These are phyloP conservation scores for Ilex aquifolium DNA, from an alignment of 257 asterid genomes.

Conservation along the genomic window DNA sequence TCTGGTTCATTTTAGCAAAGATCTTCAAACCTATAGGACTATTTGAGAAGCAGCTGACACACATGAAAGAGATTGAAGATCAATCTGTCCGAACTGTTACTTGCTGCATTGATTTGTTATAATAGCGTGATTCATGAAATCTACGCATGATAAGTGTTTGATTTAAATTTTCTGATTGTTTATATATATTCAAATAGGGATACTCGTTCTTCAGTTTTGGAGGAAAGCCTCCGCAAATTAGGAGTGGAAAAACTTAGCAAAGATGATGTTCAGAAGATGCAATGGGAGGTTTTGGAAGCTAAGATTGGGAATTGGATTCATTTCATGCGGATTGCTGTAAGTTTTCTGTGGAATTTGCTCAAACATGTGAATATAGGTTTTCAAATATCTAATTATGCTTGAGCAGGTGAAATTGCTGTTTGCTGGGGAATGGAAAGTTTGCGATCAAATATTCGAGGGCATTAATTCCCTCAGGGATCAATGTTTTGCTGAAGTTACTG, in stretches of 20 bases:
- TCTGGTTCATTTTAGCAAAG: no score
- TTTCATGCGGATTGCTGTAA: slow-evolving; percentile 97
- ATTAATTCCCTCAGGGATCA: slow-evolving; percentile 81
- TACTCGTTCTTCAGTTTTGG: slow-evolving; percentile 81
- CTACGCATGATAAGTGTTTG: no score
- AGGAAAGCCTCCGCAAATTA: slow-evolving; percentile 91
- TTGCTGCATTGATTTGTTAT: no score
- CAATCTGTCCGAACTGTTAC: no score
- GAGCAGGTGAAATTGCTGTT: slow-evolving; percentile 88
- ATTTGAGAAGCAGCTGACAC: no score
- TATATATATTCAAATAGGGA: slow-evolving; percentile 43
- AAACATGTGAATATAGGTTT: slow-evolving; percentile 5
- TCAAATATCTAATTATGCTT: slow-evolving; percentile 13
- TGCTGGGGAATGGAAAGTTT: slow-evolving; percentile 95
- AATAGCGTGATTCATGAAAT: no score
- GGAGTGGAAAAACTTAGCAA: slow-evolving; percentile 99
- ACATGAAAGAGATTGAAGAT: no score
- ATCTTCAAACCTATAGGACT: no score
- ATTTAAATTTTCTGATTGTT: neutral
- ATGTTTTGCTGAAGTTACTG: slow-evolving; percentile 88
- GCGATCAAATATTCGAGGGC: slow-evolving; percentile 91
- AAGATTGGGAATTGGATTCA: slow-evolving; percentile 99
- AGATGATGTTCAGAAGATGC: slow-evolving; percentile 99
- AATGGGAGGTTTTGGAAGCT: slow-evolving; percentile 98
- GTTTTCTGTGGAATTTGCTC: slow-evolving; percentile 20